Conservation (phyloP, 2,329 filamentous ascomycete genomes). For the Bretziella fagacearum region DNA sequence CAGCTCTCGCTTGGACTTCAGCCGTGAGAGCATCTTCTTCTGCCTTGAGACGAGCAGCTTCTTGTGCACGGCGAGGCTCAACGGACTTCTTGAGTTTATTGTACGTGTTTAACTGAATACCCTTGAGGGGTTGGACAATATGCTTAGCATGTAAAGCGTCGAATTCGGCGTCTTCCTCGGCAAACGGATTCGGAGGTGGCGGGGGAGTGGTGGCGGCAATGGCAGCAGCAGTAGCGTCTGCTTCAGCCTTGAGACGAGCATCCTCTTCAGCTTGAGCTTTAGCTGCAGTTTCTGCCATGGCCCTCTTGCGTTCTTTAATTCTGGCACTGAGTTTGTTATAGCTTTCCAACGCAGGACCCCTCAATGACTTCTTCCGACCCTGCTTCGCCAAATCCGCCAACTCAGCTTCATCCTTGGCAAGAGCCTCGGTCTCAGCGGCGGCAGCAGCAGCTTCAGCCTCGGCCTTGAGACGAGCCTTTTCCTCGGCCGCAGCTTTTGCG, state of each 20-base stretch:
- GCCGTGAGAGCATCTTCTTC: slow-evolving; percentile 6
- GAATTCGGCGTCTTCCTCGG: slow-evolving; percentile 40
- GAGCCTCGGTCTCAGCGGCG: background rate
- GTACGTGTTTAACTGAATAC: slow-evolving; percentile 10
- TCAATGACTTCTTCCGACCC: background rate
- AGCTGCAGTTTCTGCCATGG: background rate
- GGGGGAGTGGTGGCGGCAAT: background rate
- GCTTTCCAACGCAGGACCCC: background rate
- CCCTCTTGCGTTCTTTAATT: slow-evolving; percentile 1
- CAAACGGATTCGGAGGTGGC: slow-evolving; percentile 6
- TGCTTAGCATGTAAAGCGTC: slow-evolving; percentile 28
- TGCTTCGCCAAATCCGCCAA: background rate
- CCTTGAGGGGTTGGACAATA: slow-evolving; percentile 19
- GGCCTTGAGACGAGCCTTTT: slow-evolving; percentile 1
- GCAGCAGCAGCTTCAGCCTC: slow-evolving; percentile 3
- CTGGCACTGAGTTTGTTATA: slow-evolving; percentile 4
- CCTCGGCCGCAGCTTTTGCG: background rate
- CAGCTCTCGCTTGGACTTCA: slow-evolving; percentile 17
- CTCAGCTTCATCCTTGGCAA: slow-evolving; percentile 8
- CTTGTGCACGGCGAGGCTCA: slow-evolving; percentile 5
- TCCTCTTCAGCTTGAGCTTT: slow-evolving; percentile 1
- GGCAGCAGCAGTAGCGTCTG: slow-evolving; percentile 1
- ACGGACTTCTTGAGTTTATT: slow-evolving; percentile 10
- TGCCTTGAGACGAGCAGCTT: slow-evolving; percentile 2
- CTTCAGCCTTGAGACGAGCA: slow-evolving; percentile 2